Evolutionary conservation across 345 rosid species (phyloP).

Genomic region (Salix koriyanagi): DNA sequence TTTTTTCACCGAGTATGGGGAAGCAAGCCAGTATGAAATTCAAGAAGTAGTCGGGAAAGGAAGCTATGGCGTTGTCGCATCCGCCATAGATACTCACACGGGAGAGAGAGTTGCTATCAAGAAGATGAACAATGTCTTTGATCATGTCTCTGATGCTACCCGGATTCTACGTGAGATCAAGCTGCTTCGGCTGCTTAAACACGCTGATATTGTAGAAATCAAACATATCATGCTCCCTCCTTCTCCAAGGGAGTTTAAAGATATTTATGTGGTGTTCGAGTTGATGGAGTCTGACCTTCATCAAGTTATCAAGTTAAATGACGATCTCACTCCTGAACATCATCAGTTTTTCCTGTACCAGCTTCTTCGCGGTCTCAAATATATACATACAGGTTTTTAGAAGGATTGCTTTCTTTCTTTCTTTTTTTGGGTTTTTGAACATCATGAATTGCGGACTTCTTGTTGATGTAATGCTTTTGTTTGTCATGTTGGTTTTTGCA

Average conservation of each 20-base stretch:
- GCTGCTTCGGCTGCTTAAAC: conserved; percentile 78
- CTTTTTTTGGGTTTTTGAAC: conserved; percentile 10
- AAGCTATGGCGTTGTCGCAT: conserved; percentile 96
- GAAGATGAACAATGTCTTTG: conserved; percentile 87
- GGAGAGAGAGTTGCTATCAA: conserved; percentile 95
- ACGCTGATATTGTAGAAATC: conserved; percentile 86
- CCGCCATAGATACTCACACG: conserved; percentile 83
- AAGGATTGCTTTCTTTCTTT: not conserved
- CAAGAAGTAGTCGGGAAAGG: conserved; percentile 94
- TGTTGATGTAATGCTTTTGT: not conserved
- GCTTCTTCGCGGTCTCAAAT: conserved; percentile 93
- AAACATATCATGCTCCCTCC: conserved; percentile 98
- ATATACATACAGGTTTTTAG: conserved; percentile 75
- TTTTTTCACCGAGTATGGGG: conserved; percentile 94
- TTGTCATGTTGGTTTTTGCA: conserved; percentile 24
- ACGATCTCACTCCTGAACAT: conserved; percentile 85
- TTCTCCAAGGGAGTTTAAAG: conserved; percentile 86
- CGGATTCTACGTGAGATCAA: conserved; percentile 93
- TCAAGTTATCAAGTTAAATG: conserved; percentile 79
- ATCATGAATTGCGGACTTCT: not conserved
- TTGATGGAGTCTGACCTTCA: conserved; percentile 99
- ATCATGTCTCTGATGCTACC: conserved; percentile 90
- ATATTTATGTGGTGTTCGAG: conserved; percentile 88
- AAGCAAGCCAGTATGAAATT: conserved; percentile 91
- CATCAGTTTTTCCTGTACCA: conserved; percentile 97